Base-by-base conservation (phyloP, 164 flowering plant species). In the Hamamelis virginiana region DNA sequence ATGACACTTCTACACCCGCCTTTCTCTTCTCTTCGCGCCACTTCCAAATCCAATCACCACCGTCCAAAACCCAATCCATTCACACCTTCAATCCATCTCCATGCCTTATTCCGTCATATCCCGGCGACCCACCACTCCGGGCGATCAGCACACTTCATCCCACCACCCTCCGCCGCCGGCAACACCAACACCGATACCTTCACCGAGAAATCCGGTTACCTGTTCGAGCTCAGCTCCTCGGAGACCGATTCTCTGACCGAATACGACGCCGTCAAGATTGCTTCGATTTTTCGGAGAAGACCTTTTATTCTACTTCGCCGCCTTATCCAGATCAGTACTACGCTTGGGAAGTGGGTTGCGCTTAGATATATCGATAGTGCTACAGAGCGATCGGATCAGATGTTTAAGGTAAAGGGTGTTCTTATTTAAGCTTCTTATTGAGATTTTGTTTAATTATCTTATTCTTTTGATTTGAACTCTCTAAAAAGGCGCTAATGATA, bases 181-280 rank as follows among this genome's bases (percentile, higher is more conserved):
- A 14, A 33, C 59, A 47, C 46, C 33, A 83, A 80, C 9, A 75
- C 77, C 16, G 98, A 94, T 65, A 61, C 86, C 19, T 95, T 95
- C 77, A 89, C 98, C 18, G 67, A 82, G 82, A 78, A 81, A 63
- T 95, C 98, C 1, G 97, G 98, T 1, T 95, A 95, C 74, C 78
- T 95, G 19, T 95, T 95, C 71, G 75, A 87, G 51, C 82, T 82
- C 25, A 72, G 77, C 64, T 75, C 72, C 43, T 68, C 83, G 18
- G 94, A 89, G 64, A 86, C 85, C 18, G 94, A 84, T 10, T 75
- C 82, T 4, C 67, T 89, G 21, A 50, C 73, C 0, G 87, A 82
- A 15, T 92, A 95, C 76, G 77, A 84, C 66, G 59, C 79, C 4
- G 25, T 76, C 16, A 88, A 64, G 64, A 91, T 92, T 22, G 77